Percentiles rank a stretch among this genome's conserved stretches.
These are phyloP conservation scores for Colletotrichum scovillei DNA, from an alignment of 2,329 filamentous ascomycete species.

Conservation along the genomic window DNA sequence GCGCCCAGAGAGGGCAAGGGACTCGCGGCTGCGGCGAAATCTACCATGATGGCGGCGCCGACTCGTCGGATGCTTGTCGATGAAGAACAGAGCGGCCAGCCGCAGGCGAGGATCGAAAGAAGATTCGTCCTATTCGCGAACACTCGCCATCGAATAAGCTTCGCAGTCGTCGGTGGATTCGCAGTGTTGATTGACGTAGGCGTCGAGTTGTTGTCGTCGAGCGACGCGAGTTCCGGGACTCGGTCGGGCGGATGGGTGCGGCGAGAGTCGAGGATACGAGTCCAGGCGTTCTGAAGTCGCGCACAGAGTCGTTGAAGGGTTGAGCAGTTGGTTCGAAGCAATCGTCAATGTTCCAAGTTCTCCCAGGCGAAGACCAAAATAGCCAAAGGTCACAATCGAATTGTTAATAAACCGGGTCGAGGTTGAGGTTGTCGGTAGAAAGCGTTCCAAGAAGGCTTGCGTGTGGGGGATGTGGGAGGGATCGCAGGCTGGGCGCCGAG, in stretches of 20 bases:
- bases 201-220: constrained; percentile 24
- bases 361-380: background rate
- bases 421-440: constrained; percentile 22
- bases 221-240: constrained; percentile 21
- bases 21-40: constrained; percentile 30
- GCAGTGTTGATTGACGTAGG: constrained; percentile 15
- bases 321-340: constrained; percentile 12
- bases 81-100: constrained; percentile 41
- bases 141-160: constrained; percentile 47
- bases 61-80: constrained; percentile 38
- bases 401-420: constrained; percentile 28
- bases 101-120: constrained; percentile 39
- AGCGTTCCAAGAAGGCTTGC: constrained; percentile 34
- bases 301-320: background rate
- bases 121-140: constrained; percentile 37
- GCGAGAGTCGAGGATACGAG: constrained; percentile 26
- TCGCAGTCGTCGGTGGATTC: constrained; percentile 22
- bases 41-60: constrained; percentile 43
- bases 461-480: constrained; percentile 35
- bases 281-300: constrained; percentile 18
- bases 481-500: constrained; percentile 41
- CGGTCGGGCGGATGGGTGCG: constrained; percentile 33
- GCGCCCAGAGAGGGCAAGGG: constrained; percentile 37
- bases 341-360: constrained; percentile 10
- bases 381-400: constrained; percentile 8